A percentile compares a stretch with the other conserved stretches of the same genome.
These are phyloP conservation scores for Phaeoacremonium minimum DNA, from an alignment of 2,329 filamentous ascomycete genomes.

Conservation along the genomic window DNA sequence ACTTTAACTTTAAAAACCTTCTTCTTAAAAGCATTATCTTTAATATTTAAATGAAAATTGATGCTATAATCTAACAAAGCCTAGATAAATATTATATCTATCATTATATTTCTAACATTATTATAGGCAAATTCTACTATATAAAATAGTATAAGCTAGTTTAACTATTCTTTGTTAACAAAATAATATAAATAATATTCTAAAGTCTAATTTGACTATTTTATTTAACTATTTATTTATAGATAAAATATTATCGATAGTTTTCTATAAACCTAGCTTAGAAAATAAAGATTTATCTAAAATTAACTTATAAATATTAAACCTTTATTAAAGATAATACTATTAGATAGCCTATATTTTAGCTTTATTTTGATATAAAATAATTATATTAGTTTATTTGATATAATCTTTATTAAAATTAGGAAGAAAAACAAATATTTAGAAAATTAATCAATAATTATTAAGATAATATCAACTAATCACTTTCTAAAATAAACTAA, in stretches of 20 bases:
- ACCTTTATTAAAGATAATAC: conserved; percentile 3
- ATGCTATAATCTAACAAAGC: background rate
- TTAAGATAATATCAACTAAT: background rate
- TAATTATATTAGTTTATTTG: conserved; percentile 6
- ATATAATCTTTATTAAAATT: conserved; percentile 1
- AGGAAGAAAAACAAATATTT: background rate
- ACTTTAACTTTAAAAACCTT: background rate
- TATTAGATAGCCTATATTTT: conserved; percentile 5
- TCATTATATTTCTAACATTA: background rate
- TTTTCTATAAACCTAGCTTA: conserved; percentile 3
- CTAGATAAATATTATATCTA: background rate
- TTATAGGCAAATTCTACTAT: background rate
- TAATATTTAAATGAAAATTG: background rate
- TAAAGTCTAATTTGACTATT: background rate
- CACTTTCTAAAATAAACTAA: background rate
- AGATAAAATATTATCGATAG: conserved; percentile 5
- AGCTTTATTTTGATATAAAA: conserved; percentile 7
- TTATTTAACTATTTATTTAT: conserved; percentile 1
- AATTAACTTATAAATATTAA: background rate
- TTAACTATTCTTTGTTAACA: background rate
- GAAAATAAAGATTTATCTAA: conserved; percentile 2
- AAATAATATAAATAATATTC: background rate
- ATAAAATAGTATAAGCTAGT: background rate
- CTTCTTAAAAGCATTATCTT: background rate
- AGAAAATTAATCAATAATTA: background rate